phyloP scores from a whole-genome alignment of 78 protist genomes.

The Cavenderia fasciculata region DNA sequence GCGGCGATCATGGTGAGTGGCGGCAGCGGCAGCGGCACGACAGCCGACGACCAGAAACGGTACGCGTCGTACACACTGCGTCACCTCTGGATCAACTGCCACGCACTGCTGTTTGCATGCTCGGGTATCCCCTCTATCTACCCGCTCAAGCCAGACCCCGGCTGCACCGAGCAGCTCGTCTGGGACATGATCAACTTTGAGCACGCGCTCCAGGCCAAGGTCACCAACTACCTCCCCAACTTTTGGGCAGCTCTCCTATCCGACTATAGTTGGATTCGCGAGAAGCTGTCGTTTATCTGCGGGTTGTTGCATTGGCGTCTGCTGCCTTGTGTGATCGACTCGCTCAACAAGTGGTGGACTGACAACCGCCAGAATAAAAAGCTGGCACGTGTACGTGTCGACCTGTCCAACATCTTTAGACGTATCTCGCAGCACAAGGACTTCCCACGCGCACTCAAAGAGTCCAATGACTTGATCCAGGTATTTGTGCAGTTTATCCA shows the following conservation, averaged over 20 bases:
- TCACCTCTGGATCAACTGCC: constrained; percentile 63
- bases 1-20: no score
- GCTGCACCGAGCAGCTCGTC: constrained; percentile 16
- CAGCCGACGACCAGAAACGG: constrained; percentile 38
- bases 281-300: constrained; percentile 65
- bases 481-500: constrained; percentile 73
- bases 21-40: no score
- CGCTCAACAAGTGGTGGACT: constrained; percentile 69
- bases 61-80: constrained; percentile 12
- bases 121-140: constrained; percentile 39
- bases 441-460: constrained; percentile 54
- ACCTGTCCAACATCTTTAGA: constrained; percentile 60
- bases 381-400: constrained; percentile 49
- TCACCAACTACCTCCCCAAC: constrained; percentile 51
- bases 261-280: constrained; percentile 33
- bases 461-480: constrained; percentile 40
- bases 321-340: constrained; percentile 45
- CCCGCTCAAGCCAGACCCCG: constrained; percentile 42
- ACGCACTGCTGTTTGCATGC: not conserved
- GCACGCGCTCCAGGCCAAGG: constrained; percentile 13
- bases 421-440: constrained; percentile 51
- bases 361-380: constrained; percentile 55
- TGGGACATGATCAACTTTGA: constrained; percentile 69
- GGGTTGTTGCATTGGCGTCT: constrained; percentile 67
- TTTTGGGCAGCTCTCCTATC: constrained; percentile 41